Percentiles rank a stretch among this genome's conserved stretches.
phyloP scores from a whole-genome alignment of 345 rosid species.

The Litchi chinensis region DNA sequence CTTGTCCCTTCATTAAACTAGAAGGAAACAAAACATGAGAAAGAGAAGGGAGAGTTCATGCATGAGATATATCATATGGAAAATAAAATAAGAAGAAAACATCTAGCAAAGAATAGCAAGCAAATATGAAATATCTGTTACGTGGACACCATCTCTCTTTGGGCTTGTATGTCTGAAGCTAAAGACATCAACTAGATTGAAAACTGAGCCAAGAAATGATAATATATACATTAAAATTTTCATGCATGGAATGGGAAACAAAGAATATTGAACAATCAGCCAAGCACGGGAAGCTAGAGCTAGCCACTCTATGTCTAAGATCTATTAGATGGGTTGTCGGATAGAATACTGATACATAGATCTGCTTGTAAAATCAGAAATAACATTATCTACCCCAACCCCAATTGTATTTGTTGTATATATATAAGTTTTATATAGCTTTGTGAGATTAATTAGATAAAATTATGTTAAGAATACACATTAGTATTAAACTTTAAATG shows the following conservation, averaged over 20 bases:
- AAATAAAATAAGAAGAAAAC: not conserved
- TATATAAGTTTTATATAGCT: not conserved
- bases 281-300: not conserved
- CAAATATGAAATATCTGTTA: not conserved
- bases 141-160: not conserved
- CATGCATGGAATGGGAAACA: not conserved
- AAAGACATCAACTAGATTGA: not conserved
- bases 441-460: not conserved
- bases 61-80: not conserved
- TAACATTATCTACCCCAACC: not conserved
- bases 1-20: not conserved
- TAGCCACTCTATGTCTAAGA: not conserved
- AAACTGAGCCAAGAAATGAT: not conserved
- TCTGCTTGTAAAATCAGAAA: not conserved
- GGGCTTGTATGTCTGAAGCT: not conserved
- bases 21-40: not conserved
- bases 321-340: constrained; percentile 5
- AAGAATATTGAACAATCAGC: not conserved
- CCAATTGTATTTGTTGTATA: not conserved
- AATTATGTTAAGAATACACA: not conserved
- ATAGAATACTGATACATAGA: not conserved
- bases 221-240: too few relatives aligned
- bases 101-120: not conserved
- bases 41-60: not conserved
- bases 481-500: not conserved